A percentile compares a stretch with the other conserved stretches of the same genome.
These are phyloP conservation scores for Cantharellus anzutake DNA, from an alignment of 768 basidiomycete species.

Conservation along the genomic window DNA sequence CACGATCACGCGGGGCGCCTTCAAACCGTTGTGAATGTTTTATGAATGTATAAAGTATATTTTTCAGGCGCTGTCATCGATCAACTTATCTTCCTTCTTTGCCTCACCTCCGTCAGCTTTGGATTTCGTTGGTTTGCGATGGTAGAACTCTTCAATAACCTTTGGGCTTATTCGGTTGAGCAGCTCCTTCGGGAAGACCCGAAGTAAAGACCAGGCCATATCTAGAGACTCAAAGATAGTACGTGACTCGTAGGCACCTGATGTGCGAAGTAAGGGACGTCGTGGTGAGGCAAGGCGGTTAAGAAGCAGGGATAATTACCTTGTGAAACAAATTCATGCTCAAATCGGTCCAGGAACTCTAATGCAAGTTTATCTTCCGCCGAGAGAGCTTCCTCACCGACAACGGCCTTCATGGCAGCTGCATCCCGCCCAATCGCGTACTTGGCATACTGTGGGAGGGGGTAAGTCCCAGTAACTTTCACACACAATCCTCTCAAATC, in stretches of 20 bases:
- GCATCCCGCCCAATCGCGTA: conserved; percentile 97
- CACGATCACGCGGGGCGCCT: no score
- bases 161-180: conserved; percentile 95
- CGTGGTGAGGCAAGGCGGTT: not conserved
- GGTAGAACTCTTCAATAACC: conserved; percentile 88
- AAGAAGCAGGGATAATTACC: conserved; percentile 26
- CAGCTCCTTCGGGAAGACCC: conserved; percentile 98
- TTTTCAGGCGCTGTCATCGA: not conserved
- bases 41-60: no score
- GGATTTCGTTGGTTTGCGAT: conserved; percentile 56
- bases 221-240: conserved; percentile 96
- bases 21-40: no score
- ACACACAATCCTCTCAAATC: conserved; percentile 15
- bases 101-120: conserved; percentile 24
- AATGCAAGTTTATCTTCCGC: conserved; percentile 90
- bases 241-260: conserved; percentile 86
- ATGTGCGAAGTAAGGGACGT: not conserved
- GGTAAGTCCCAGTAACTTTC: not conserved
- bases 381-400: conserved; percentile 93
- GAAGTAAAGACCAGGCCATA: conserved; percentile 87
- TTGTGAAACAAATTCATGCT: conserved; percentile 93
- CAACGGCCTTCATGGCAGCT: conserved; percentile 97
- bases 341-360: conserved; percentile 96
- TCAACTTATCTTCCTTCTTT: conserved; percentile 19
- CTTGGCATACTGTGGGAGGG: conserved; percentile 52